A percentile compares a stretch with the other conserved stretches of the same genome.
These are phyloP conservation scores for Cairneyella variabilis DNA, from an alignment of 495 filamentous ascomycete genomes.

Conservation along the genomic window DNA sequence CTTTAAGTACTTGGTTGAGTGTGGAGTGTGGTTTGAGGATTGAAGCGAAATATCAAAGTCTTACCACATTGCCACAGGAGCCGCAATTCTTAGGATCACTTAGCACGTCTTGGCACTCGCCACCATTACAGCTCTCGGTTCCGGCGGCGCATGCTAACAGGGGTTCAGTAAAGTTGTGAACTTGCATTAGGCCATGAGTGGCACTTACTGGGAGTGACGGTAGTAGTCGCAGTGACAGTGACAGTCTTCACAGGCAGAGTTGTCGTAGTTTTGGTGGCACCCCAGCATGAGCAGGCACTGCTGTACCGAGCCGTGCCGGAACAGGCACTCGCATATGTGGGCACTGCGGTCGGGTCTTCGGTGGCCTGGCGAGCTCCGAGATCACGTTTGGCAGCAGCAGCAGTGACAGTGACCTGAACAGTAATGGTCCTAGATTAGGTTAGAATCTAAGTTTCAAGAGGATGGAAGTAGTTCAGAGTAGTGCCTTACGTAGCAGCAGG, in stretches of 20 bases:
- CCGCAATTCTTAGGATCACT: neutral
- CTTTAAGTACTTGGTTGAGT: too few species aligned
- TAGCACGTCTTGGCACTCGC: neutral
- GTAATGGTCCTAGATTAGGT: too few species aligned
- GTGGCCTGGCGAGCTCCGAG: neutral
- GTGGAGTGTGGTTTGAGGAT: too few species aligned
- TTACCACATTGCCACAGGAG: neutral
- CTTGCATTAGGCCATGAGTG: too few species aligned
- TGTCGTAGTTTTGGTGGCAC: neutral
- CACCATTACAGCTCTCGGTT: neutral
- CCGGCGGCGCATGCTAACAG: neutral
- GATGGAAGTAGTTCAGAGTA: neutral
- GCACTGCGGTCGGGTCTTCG: neutral
- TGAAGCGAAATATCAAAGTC: too few species aligned
- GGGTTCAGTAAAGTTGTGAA: too few species aligned
- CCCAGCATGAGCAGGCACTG: neutral
- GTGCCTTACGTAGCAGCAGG: neutral
- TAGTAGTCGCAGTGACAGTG: neutral
- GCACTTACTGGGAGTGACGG: neutral
- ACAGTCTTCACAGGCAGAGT: neutral
- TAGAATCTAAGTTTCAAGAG: neutral
- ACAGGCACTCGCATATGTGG: neutral
- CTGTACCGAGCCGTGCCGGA: neutral
- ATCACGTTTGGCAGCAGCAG: neutral
- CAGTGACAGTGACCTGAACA: neutral